Base-by-base conservation (phyloP, 1,139 yeast genomes). In the Yamadazyma songkhlaensis region DNA sequence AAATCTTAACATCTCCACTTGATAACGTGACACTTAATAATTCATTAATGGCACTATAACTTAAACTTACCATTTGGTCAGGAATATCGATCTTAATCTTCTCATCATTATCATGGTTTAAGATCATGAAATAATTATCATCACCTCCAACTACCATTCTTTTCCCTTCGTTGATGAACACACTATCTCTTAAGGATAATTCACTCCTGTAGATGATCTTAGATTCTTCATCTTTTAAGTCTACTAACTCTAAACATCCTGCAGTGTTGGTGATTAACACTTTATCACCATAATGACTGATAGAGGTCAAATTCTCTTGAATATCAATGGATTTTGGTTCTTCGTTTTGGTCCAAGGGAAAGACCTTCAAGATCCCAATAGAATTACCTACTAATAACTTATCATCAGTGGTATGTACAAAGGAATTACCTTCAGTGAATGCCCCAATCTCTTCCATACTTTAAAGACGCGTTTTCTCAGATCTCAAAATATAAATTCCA, bases 91-190 rank as follows among this genome's bases (percentile, higher is more conserved):
- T 49, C 9, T 37, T 36, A 1, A 27, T 2, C 10, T 9, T 11
- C 20, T 30, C 13, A 8, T 30, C 35, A 2, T 40, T 35, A 8
- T 48, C 42, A 20, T 64, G 62, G 43, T 78, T 81, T 3, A 85
- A 63, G 2, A 87, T 51, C 8, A 71, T 67, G 39, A 85, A 66
- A 43, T 79, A 77, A 37, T 76, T 72, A 44, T 85, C 94, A 51
- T 87, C 94, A 37, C 96, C 94, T 22, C 88, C 92, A 39, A 81
- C 73, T 1, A 86, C 77, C 3, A 79, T 64, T 62, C 84, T 72
- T 35, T 76, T 70, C 0, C 90, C 95, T 43, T 80, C 84, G 43
- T 84, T 85, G 32, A 86, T 78, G 55, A 84, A 79, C 12, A 64
- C 64, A 4, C 81, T 68, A 44, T 79, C 85, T 45, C 94, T 71